A percentile compares a stretch with the other conserved stretches of the same genome.
phyloP scores from a whole-genome alignment of 75 land plant species.

The Pinus taeda region DNA sequence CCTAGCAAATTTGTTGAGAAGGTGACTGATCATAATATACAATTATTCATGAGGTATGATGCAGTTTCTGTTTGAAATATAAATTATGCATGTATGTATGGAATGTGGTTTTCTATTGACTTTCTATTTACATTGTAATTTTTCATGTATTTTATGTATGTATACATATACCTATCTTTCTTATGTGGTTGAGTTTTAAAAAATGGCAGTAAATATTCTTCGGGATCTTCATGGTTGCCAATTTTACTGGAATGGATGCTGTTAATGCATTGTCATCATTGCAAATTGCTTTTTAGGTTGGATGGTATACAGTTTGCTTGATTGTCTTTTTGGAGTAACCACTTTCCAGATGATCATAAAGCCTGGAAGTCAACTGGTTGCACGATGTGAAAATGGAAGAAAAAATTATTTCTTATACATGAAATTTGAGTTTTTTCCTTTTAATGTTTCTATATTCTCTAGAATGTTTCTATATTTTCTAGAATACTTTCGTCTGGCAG shows the following conservation, averaged over 20 bases:
- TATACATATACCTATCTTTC: not conserved
- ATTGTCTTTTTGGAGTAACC: not conserved
- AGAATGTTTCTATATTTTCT: not conserved
- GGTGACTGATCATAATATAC: not conserved
- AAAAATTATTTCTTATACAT: not conserved
- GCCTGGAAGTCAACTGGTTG: not conserved
- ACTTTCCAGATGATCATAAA: not conserved
- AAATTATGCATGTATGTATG: not conserved
- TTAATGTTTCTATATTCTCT: not conserved
- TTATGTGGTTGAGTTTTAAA: not conserved
- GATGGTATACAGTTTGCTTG: not conserved
- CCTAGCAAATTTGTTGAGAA: constrained; percentile 9
- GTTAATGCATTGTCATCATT: not conserved
- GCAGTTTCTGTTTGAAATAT: not conserved
- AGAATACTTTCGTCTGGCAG: not conserved
- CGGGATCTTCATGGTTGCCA: not conserved
- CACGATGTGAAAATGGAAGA: not conserved
- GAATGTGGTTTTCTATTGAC: not conserved
- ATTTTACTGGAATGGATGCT: not conserved
- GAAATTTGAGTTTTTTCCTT: not conserved
- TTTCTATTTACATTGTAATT: not conserved
- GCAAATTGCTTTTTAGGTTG: not conserved
- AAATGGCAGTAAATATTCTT: too few species aligned
- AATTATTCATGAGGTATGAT: not conserved
- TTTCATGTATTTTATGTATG: not conserved